A percentile compares a stretch with the other conserved stretches of the same genome.
These are phyloP conservation scores for Penicillium rolfsii DNA, from an alignment of 2,329 filamentous ascomycete genomes.

Conservation along the genomic window DNA sequence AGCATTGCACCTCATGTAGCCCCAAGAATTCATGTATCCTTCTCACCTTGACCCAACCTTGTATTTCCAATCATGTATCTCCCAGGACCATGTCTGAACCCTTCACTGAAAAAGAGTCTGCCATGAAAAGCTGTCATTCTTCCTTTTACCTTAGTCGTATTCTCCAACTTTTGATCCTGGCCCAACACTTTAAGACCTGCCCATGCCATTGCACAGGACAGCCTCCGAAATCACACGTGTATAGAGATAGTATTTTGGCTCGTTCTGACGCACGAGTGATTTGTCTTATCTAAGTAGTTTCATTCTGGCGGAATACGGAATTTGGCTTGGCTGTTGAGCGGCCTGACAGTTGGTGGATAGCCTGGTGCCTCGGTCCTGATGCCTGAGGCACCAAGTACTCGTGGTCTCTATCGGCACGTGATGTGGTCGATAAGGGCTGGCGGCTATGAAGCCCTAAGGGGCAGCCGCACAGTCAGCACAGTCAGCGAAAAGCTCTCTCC, in stretches of 20 bases:
- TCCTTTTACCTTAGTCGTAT: slow-evolving; percentile 23
- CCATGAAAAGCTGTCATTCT: slow-evolving; percentile 36
- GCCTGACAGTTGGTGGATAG: not conserved
- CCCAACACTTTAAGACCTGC: slow-evolving; percentile 6
- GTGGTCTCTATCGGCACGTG: slow-evolving; percentile 29
- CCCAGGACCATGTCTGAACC: slow-evolving; percentile 23
- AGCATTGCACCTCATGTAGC: slow-evolving; percentile 38
- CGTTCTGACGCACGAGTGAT: not conserved
- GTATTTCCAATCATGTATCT: slow-evolving; percentile 42
- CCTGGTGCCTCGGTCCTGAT: not conserved
- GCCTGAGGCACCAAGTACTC: slow-evolving; percentile 20
- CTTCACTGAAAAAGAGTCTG: slow-evolving; percentile 38
- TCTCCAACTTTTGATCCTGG: slow-evolving; percentile 9
- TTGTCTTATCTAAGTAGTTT: not conserved
- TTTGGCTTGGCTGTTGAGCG: not conserved
- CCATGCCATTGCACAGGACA: slow-evolving; percentile 3
- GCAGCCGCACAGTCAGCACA: slow-evolving; percentile 37
- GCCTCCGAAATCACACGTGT: slow-evolving; percentile 16
- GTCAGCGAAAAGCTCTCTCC: slow-evolving; percentile 34
- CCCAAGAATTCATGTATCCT: slow-evolving; percentile 47
- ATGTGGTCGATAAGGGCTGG: slow-evolving; percentile 32
- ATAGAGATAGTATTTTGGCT: slow-evolving; percentile 9
- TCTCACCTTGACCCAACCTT: slow-evolving; percentile 23
- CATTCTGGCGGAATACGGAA: not conserved
- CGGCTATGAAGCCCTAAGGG: slow-evolving; percentile 33